Conservation (phyloP, 768 basidiomycete genomes). For the Tubosaeta brunneosetosa region DNA sequence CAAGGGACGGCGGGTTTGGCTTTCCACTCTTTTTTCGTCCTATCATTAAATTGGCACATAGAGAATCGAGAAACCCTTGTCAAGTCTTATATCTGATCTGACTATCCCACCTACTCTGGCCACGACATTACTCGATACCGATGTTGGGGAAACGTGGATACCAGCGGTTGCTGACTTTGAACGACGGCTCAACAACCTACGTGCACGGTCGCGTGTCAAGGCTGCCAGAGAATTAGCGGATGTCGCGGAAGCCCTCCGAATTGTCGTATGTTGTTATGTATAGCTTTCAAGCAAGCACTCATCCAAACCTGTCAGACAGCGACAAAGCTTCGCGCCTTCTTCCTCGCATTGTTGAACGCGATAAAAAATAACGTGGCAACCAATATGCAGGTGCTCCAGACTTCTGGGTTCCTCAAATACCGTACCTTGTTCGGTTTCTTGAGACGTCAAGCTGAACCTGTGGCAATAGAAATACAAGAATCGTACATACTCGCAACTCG, state of each 20-base stretch:
- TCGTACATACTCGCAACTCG: conserved; percentile 81
- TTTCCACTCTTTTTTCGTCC: neutral
- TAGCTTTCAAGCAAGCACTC: neutral
- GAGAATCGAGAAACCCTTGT: conserved; percentile 87
- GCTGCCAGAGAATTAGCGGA: conserved; percentile 80
- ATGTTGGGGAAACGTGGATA: conserved; percentile 88
- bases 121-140: conserved; percentile 73
- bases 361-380: conserved; percentile 80
- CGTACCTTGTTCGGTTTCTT: conserved; percentile 79
- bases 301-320: conserved; percentile 57
- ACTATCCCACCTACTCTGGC: conserved; percentile 79
- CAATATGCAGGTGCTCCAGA: conserved; percentile 91
- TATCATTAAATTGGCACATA: conserved; percentile 30
- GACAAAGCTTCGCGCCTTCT: conserved; percentile 82
- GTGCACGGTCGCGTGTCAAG: conserved; percentile 75
- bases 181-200: conserved; percentile 59
- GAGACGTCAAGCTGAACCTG: conserved; percentile 71
- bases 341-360: conserved; percentile 77
- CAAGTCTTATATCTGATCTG: conserved; percentile 73
- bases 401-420: conserved; percentile 80
- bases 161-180: conserved; percentile 79
- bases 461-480: conserved; percentile 84
- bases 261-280: conserved; percentile 58
- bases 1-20: conserved; percentile 74
- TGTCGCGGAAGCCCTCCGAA: conserved; percentile 80